Conservation (phyloP, 306 rosid species). For the Inga laurina region DNA sequence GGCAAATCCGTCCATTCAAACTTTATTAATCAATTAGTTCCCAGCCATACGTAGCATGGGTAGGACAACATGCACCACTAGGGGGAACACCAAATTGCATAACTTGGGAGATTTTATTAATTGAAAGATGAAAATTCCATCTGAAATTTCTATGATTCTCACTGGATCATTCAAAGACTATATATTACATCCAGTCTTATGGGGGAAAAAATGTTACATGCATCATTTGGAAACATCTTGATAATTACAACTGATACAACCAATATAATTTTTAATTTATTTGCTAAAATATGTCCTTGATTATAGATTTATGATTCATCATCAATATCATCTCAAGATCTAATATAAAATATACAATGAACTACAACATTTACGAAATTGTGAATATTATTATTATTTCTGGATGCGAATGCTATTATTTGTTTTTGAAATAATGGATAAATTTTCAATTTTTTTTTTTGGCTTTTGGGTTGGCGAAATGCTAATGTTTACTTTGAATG, state of each 20-base stretch:
- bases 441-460: too few species aligned
- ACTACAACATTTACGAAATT: neutral
- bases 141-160: neutral
- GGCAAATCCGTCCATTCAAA: too few species aligned
- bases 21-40: too few species aligned
- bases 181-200: too few species aligned
- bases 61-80: too few species aligned
- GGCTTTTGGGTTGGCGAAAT: neutral
- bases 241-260: neutral
- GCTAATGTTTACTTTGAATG: neutral
- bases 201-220: too few species aligned
- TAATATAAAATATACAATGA: neutral
- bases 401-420: too few species aligned
- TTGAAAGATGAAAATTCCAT: neutral
- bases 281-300: neutral
- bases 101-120: neutral
- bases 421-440: neutral
- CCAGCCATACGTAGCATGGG: too few species aligned
- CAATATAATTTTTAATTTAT: neutral
- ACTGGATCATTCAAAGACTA: neutral
- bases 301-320: neutral
- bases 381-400: too few species aligned
- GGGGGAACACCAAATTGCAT: too few species aligned
- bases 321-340: neutral
- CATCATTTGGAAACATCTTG: neutral